Conservation (phyloP, 129 eudicot genomes). For the Smallanthus sonchifolius region DNA sequence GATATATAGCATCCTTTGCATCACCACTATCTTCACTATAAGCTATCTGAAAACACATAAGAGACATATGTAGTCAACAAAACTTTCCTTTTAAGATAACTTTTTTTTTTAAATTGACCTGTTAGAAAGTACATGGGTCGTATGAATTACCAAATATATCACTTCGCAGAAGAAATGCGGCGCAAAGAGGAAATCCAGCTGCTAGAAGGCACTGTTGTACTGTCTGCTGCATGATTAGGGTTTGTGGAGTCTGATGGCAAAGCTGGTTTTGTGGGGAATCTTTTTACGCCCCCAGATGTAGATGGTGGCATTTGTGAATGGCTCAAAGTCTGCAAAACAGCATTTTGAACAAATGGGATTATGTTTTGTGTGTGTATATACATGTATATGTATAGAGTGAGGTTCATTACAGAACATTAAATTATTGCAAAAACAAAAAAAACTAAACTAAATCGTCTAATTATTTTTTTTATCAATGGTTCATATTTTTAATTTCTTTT, state of each 20-base stretch:
- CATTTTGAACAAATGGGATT: not conserved
- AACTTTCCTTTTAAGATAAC: not conserved
- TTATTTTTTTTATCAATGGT: no score
- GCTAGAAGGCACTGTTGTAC: slow-evolving; percentile 60
- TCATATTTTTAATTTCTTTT: no score
- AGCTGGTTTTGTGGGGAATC: slow-evolving; percentile 56
- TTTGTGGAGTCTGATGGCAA: slow-evolving; percentile 56
- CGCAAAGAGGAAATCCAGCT: slow-evolving; percentile 91
- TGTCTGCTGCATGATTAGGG: slow-evolving; percentile 62
- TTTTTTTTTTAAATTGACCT: not conserved
- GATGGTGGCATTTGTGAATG: slow-evolving; percentile 52
- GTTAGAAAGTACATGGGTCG: not conserved
- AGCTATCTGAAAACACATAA: slow-evolving; percentile 21
- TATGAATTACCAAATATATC: no score
- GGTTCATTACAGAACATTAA: no score
- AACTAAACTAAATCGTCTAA: no score
- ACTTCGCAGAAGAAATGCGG: slow-evolving; percentile 92
- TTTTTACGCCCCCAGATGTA: slow-evolving; percentile 54
- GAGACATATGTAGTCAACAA: not conserved
- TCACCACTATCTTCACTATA: slow-evolving; percentile 16
- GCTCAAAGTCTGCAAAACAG: slow-evolving; percentile 37
- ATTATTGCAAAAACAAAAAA: no score
- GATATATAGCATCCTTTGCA: slow-evolving; percentile 25
- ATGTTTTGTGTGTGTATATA: not conserved
- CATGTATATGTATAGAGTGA: not conserved